phyloP scores from a whole-genome alignment of 306 rosid genomes.

The Ochetophila trinervis region DNA sequence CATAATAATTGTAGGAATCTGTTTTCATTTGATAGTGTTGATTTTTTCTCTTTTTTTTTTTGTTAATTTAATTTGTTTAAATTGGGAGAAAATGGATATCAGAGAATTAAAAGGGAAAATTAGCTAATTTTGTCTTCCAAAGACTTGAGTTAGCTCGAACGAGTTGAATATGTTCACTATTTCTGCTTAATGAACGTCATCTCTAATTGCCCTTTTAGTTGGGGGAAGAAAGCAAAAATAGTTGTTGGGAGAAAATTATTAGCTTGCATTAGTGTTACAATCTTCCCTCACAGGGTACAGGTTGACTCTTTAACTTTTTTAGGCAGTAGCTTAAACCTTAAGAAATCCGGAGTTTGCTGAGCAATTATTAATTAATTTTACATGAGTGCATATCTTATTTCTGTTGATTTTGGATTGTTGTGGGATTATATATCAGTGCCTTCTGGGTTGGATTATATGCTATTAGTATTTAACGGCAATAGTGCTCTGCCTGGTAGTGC shows the following conservation, averaged over 20 bases:
- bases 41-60: not conserved
- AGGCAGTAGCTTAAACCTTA: not conserved
- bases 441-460: not conserved
- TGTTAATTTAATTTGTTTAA: not conserved
- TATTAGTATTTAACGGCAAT: not conserved
- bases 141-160: not conserved
- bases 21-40: not conserved
- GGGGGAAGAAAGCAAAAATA: too few species aligned
- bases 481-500: not conserved
- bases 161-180: not conserved
- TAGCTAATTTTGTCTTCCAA: not conserved
- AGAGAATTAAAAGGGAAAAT: not conserved
- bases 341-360: not conserved
- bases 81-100: not conserved
- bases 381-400: not conserved
- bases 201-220: too few species aligned
- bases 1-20: not conserved
- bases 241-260: too few species aligned
- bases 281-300: too few species aligned
- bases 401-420: not conserved
- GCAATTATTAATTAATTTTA: not conserved
- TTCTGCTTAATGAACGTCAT: not conserved
- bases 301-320: too few species aligned
- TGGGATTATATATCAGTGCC: not conserved
- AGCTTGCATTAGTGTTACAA: too few species aligned